phyloP scores from a whole-genome alignment of 495 filamentous ascomycete genomes.

The Penicillium pancosmium region DNA sequence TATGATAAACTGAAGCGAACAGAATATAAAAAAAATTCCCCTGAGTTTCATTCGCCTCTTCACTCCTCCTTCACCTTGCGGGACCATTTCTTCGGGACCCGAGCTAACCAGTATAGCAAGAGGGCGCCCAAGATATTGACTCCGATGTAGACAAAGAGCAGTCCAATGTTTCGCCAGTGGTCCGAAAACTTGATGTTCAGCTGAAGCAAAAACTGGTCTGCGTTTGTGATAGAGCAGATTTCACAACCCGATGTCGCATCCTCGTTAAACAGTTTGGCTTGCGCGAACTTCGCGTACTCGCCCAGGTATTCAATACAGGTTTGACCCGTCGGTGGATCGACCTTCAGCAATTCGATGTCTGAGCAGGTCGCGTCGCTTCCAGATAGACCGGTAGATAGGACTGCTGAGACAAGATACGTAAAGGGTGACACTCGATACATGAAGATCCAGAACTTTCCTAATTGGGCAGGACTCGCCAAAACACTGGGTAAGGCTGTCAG shows the following conservation, averaged over 20 bases:
- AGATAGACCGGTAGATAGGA: constrained; percentile 65
- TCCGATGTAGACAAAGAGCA: constrained; percentile 70
- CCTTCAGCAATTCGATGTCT: constrained; percentile 57
- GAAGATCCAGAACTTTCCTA: constrained; percentile 83
- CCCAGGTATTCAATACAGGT: constrained; percentile 63
- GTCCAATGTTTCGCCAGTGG: constrained; percentile 72
- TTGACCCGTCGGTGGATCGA: constrained; percentile 53
- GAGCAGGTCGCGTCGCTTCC: constrained; percentile 62
- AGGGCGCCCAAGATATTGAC: constrained; percentile 78
- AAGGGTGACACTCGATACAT: constrained; percentile 81
- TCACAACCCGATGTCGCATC: constrained; percentile 56
- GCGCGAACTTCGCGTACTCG: constrained; percentile 44
- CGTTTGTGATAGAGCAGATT: constrained; percentile 61
- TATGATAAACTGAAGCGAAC: not conserved
- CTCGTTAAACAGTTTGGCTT: constrained; percentile 59
- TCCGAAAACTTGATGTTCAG: constrained; percentile 55
- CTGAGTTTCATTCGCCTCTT: not conserved
- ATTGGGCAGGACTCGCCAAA: constrained; percentile 59
- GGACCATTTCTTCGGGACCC: constrained; percentile 70
- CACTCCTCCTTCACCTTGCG: constrained; percentile 44
- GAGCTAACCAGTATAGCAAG: constrained; percentile 74
- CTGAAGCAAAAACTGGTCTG: constrained; percentile 62
- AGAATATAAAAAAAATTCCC: not conserved
- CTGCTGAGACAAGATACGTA: constrained; percentile 67
- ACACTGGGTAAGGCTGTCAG: constrained; percentile 55